These are phyloP conservation scores for Colletotrichum eleusines DNA, from an alignment of 2,329 filamentous ascomycete species.

Conservation along the genomic window DNA sequence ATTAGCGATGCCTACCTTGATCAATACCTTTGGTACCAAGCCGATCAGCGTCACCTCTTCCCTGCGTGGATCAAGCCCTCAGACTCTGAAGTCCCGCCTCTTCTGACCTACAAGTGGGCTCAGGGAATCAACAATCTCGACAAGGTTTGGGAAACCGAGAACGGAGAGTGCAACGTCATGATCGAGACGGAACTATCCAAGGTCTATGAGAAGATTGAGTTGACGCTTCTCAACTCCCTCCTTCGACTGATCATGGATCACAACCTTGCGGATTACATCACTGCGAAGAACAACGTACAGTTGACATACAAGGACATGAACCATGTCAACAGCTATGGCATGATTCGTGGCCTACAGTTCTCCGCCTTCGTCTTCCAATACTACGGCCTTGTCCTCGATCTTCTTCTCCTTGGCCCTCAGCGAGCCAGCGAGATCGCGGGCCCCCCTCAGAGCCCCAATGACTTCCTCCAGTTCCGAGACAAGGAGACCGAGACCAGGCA, in stretches of 20 bases:
- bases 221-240: constrained; percentile 93
- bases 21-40: constrained; percentile 99
- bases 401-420: constrained; percentile 91
- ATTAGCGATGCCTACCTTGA: constrained; percentile 99
- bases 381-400: constrained; percentile 94
- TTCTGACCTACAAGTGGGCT: constrained; percentile 98
- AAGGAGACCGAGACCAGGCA: constrained; percentile 92
- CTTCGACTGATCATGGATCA: constrained; percentile 98
- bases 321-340: constrained; percentile 97
- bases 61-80: constrained; percentile 99
- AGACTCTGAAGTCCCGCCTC: constrained; percentile 94
- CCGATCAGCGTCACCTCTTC: constrained; percentile 96
- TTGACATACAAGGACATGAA: constrained; percentile 99
- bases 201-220: constrained; percentile 98
- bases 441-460: constrained; percentile 92
- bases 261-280: constrained; percentile 98
- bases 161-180: constrained; percentile 98
- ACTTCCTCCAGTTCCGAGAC: constrained; percentile 97
- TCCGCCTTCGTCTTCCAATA: constrained; percentile 99
- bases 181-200: constrained; percentile 99
- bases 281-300: constrained; percentile 99
- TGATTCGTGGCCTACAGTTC: constrained; percentile 98
- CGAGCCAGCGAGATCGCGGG: constrained; percentile 98
- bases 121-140: constrained; percentile 99
- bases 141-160: constrained; percentile 92